A percentile compares a stretch with the other conserved stretches of the same genome.
These are phyloP conservation scores for Escallonia herrerae DNA, from an alignment of 129 eudicot genomes.

Conservation along the genomic window DNA sequence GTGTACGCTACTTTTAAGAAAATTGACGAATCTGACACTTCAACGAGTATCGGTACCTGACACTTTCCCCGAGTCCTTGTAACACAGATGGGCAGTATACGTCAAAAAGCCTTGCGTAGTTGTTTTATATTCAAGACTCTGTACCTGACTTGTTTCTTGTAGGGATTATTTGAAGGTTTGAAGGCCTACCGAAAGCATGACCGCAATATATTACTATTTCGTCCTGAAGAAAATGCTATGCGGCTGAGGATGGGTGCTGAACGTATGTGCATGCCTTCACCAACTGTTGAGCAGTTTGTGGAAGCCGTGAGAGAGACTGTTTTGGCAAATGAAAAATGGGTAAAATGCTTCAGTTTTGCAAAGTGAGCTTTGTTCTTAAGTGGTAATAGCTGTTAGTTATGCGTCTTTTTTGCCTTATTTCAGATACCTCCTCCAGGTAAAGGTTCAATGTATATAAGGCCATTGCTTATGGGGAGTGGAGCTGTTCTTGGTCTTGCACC, in stretches of 20 bases:
- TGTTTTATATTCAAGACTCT: no score
- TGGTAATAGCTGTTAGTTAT: neutral
- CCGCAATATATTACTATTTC: slow-evolving; percentile 76
- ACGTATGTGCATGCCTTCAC: slow-evolving; percentile 98
- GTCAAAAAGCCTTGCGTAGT: no score
- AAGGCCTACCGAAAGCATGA: slow-evolving; percentile 80
- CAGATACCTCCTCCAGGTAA: slow-evolving; percentile 96
- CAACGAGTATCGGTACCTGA: no score
- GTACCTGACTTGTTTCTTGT: neutral
- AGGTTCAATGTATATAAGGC: slow-evolving; percentile 87
- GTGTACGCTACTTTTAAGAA: neutral
- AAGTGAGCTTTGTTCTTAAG: neutral
- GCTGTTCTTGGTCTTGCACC: slow-evolving; percentile 97
- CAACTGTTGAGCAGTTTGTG: slow-evolving; percentile 80
- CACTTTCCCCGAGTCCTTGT: no score
- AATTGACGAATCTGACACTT: neutral
- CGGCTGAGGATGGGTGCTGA: slow-evolving; percentile 80
- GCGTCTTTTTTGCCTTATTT: slow-evolving; percentile 7
- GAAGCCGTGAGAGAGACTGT: slow-evolving; percentile 88
- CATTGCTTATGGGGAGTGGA: slow-evolving; percentile 95
- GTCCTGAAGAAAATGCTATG: slow-evolving; percentile 87
- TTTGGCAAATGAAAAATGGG: slow-evolving; percentile 92
- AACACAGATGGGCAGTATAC: no score
- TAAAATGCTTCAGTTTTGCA: slow-evolving; percentile 21
- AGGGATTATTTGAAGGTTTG: slow-evolving; percentile 96